Conservation (phyloP, 495 filamentous ascomycete species). For the Xeromyces bisporus region DNA sequence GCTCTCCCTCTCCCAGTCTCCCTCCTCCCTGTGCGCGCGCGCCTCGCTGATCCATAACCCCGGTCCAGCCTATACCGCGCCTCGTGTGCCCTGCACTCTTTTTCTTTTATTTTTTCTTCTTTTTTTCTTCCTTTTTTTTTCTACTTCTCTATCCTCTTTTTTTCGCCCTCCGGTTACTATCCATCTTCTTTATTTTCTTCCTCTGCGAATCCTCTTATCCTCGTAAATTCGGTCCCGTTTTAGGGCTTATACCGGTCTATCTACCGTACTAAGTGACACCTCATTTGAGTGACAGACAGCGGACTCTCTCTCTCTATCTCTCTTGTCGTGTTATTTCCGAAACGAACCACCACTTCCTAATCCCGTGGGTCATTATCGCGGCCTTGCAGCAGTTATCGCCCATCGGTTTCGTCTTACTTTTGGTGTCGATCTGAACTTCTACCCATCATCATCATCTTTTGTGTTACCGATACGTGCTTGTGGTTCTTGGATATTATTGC, state of each 20-base stretch:
- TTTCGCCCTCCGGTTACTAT: constrained; percentile 1
- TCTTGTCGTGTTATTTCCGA: too few species aligned
- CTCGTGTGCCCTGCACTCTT: not conserved
- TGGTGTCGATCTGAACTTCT: not conserved
- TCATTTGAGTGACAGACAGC: too few species aligned
- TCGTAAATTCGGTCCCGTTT: not conserved
- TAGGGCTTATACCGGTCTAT: too few species aligned
- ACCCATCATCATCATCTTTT: not conserved
- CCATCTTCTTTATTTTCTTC: not conserved
- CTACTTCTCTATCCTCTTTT: not conserved
- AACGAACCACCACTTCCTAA: not conserved
- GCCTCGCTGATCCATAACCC: not conserved
- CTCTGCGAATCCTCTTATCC: not conserved
- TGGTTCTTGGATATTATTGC: not conserved
- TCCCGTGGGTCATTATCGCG: not conserved
- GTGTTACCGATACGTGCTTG: not conserved
- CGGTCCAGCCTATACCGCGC: not conserved
- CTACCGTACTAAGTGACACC: too few species aligned
- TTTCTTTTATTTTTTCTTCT: not conserved
- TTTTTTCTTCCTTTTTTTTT: not conserved
- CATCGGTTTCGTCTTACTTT: too few species aligned
- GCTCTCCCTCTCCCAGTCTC: too few species aligned
- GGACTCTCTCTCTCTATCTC: too few species aligned
- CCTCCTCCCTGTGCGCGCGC: too few species aligned
- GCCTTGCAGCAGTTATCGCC: not conserved